Evolutionary conservation across 495 filamentous ascomycete species (phyloP).

Genomic region (Talaromyces adpressus): DNA sequence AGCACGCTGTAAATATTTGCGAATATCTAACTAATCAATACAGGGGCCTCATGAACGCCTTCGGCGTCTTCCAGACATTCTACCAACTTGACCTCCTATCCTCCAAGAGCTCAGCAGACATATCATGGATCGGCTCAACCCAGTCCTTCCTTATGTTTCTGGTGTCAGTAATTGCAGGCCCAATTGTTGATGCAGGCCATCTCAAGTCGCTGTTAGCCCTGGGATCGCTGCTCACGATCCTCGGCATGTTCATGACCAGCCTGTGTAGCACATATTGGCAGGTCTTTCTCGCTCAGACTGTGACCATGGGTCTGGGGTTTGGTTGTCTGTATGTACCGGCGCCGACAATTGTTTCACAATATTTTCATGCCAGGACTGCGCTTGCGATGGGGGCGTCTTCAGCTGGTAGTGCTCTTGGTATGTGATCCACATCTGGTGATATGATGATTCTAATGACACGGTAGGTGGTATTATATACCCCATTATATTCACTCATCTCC

Average conservation of each 20-base stretch:
- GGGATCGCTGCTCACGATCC: slow-evolving; percentile 57
- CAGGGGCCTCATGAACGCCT: slow-evolving; percentile 38
- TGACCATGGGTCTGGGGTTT: slow-evolving; percentile 43
- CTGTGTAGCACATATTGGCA: slow-evolving; percentile 39
- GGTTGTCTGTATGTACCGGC: slow-evolving; percentile 54
- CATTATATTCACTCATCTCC: slow-evolving; percentile 62
- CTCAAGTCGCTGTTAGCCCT: slow-evolving; percentile 41
- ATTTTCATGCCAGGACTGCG: slow-evolving; percentile 62
- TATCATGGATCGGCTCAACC: slow-evolving; percentile 17
- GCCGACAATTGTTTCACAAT: slow-evolving; percentile 53
- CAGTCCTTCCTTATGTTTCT: slow-evolving; percentile 6
- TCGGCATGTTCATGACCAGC: slow-evolving; percentile 69
- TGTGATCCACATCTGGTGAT: neutral
- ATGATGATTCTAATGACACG: slow-evolving; percentile 11
- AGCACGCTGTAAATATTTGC: neutral
- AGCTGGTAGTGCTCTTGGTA: slow-evolving; percentile 40
- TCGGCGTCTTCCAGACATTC: slow-evolving; percentile 46
- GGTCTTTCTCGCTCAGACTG: slow-evolving; percentile 32
- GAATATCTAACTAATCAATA: neutral
- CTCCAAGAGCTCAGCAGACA: slow-evolving; percentile 11
- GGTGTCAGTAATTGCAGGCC: slow-evolving; percentile 54
- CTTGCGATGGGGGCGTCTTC: slow-evolving; percentile 64
- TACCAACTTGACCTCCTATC: slow-evolving; percentile 29
- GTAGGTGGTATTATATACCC: slow-evolving; percentile 46
- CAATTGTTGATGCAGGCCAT: slow-evolving; percentile 68